Evolutionary conservation across 495 filamentous ascomycete species (phyloP).

Genomic region (Friedmanniomyces simplex): DNA sequence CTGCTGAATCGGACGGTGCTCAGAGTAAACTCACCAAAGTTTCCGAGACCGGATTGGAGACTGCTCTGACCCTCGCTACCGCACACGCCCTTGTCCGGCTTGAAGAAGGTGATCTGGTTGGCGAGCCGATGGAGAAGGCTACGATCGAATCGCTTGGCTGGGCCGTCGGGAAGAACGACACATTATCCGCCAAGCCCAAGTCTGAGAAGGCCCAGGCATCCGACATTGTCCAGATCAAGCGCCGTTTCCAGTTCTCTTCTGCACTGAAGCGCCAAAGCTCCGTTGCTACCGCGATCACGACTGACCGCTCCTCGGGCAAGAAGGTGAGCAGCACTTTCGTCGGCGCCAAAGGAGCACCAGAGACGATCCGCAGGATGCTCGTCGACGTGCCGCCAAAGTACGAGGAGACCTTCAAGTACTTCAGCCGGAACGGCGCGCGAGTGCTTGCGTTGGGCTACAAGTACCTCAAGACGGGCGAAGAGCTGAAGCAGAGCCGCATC

Average conservation of each 20-base stretch:
- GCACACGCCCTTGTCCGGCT: constrained; percentile 92
- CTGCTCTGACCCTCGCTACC: constrained; percentile 86
- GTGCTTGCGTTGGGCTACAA: constrained; percentile 92
- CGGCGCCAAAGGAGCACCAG: constrained; percentile 91
- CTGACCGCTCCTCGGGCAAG: constrained; percentile 57
- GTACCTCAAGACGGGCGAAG: constrained; percentile 66
- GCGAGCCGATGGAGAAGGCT: constrained; percentile 98
- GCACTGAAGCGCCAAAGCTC: constrained; percentile 92
- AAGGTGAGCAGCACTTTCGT: constrained; percentile 76
- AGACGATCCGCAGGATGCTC: constrained; percentile 91
- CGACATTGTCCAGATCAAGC: constrained; percentile 78
- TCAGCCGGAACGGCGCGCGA: constrained; percentile 86
- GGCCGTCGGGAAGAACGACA: constrained; percentile 80
- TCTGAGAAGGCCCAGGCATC: constrained; percentile 6
- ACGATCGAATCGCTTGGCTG: constrained; percentile 83
- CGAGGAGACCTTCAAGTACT: constrained; percentile 97
- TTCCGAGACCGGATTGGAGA: constrained; percentile 57
- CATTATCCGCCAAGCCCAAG: constrained; percentile 44
- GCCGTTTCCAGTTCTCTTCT: constrained; percentile 97
- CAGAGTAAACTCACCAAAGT: constrained; percentile 63
- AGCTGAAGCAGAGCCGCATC: constrained; percentile 71
- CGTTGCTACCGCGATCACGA: constrained; percentile 65
- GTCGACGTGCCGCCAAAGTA: constrained; percentile 74
- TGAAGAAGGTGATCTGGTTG: constrained; percentile 94
- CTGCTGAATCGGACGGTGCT: constrained; percentile 65